These are phyloP conservation scores for Aspergillus ochraceus DNA, from an alignment of 2,329 filamentous ascomycete species.

Conservation along the genomic window DNA sequence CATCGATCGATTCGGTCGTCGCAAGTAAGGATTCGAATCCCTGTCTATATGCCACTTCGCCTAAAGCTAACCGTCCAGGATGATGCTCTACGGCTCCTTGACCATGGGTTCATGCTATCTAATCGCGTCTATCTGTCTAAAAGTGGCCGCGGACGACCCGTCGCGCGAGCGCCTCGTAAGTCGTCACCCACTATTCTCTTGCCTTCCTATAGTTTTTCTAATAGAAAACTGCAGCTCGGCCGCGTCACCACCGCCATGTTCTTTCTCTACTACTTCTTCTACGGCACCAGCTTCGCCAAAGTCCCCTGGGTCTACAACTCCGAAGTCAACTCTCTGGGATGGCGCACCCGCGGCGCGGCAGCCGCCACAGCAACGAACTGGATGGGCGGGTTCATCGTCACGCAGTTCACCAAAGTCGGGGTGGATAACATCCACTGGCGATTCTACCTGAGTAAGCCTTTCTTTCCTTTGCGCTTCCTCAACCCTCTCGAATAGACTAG, in stretches of 20 bases:
- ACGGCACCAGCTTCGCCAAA: conserved; percentile 2
- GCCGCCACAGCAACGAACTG: conserved; percentile 1
- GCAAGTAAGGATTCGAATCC: not conserved
- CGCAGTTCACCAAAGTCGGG: not conserved
- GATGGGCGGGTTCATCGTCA: conserved; percentile 2
- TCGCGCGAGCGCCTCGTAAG: not conserved
- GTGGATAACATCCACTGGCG: conserved; percentile 1
- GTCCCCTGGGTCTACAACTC: conserved; percentile 2
- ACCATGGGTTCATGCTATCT: conserved; percentile 3
- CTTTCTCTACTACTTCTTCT: conserved; percentile 3
- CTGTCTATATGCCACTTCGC: not conserved
- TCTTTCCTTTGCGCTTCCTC: too few species aligned
- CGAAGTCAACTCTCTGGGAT: not conserved
- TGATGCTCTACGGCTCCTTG: not conserved
- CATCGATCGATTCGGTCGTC: conserved; percentile 18
- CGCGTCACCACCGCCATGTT: conserved; percentile 3
- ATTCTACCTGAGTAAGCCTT: not conserved
- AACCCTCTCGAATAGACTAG: not conserved
- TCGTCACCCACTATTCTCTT: too few species aligned
- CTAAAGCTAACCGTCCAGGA: not conserved
- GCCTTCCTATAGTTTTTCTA: too few species aligned
- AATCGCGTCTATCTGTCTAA: not conserved
- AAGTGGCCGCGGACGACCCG: not conserved
- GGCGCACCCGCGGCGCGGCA: not conserved
- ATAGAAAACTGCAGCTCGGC: too few species aligned